phyloP scores from a whole-genome alignment of 2,329 filamentous ascomycete genomes.

The Hypoxylon sp. region DNA sequence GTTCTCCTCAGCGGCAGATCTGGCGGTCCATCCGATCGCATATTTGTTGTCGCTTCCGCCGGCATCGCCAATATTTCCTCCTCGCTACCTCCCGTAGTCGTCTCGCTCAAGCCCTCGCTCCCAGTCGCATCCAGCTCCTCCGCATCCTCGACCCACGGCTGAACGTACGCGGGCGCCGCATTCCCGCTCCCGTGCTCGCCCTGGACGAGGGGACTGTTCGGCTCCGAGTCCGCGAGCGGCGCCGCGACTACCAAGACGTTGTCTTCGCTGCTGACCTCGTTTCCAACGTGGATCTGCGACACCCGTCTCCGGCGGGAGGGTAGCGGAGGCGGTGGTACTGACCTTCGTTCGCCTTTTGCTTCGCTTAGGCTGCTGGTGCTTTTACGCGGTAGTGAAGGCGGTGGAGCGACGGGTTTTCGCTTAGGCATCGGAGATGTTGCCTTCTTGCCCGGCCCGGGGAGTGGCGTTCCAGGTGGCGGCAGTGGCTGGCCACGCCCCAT shows the following conservation, averaged over 20 bases:
- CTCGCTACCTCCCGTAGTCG: constrained; percentile 6
- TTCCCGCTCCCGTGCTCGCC: constrained; percentile 24
- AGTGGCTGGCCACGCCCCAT: constrained; percentile 53
- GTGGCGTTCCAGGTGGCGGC: constrained; percentile 50
- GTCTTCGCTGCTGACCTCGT: constrained; percentile 47
- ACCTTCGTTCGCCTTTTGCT: constrained; percentile 45
- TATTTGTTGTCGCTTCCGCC: neutral
- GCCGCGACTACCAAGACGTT: constrained; percentile 50
- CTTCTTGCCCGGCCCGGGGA: constrained; percentile 49
- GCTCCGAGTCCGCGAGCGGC: constrained; percentile 48
- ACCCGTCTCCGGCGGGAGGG: constrained; percentile 48
- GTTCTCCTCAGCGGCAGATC: constrained; percentile 24
- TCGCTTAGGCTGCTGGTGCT: constrained; percentile 42
- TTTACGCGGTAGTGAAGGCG: constrained; percentile 41
- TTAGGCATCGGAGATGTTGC: constrained; percentile 45
- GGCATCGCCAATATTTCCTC: neutral
- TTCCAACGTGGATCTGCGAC: constrained; percentile 46
- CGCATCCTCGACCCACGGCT: constrained; percentile 49
- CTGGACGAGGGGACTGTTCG: constrained; percentile 44
- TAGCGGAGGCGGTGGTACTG: constrained; percentile 46
- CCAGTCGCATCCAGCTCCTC: constrained; percentile 40
- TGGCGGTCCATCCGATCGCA: constrained; percentile 7
- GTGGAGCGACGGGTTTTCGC: constrained; percentile 46
- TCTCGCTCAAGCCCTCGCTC: constrained; percentile 29
- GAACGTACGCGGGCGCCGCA: constrained; percentile 38